Percentiles rank a stretch among this genome's conserved stretches.
These are phyloP conservation scores for Saturnispora galanensis DNA, from an alignment of 805 yeast genomes.

Conservation along the genomic window DNA sequence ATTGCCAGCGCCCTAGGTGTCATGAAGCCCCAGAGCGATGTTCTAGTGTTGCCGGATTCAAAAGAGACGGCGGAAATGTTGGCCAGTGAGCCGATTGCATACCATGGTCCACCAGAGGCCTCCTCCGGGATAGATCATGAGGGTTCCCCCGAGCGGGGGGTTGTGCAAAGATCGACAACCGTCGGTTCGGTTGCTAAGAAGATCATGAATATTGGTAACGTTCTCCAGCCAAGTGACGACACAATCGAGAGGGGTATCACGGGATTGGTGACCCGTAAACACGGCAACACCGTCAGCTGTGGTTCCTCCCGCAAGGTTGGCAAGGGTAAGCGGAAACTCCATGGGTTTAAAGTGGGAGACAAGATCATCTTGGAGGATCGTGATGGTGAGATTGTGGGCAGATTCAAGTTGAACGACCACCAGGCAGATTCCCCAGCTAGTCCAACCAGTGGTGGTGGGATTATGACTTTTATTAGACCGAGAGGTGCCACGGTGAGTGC, in stretches of 20 bases:
- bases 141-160: neutral
- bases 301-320: neutral
- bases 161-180: neutral
- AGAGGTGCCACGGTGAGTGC: constrained; percentile 6
- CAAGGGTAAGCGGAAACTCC: constrained; percentile 24
- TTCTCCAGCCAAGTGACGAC: constrained; percentile 5
- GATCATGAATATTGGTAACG: constrained; percentile 8
- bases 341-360: constrained; percentile 74
- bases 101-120: neutral
- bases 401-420: constrained; percentile 60
- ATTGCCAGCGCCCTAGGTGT: constrained; percentile 10
- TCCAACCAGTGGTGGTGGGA: neutral
- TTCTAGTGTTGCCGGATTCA: neutral
- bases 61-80: neutral
- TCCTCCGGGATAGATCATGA: neutral
- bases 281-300: neutral
- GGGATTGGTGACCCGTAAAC: constrained; percentile 5
- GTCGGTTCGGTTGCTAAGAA: constrained; percentile 6
- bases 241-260: constrained; percentile 7
- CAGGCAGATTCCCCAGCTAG: constrained; percentile 9
- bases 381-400: constrained; percentile 83
- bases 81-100: neutral
- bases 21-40: constrained; percentile 1
- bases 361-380: constrained; percentile 76
- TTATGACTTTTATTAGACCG: constrained; percentile 4